A percentile compares a stretch with the other conserved stretches of the same genome.
Evolutionary conservation across 2,329 filamentous ascomycete genomes (phyloP).

Genomic region (Monosporascus cannonballus): DNA sequence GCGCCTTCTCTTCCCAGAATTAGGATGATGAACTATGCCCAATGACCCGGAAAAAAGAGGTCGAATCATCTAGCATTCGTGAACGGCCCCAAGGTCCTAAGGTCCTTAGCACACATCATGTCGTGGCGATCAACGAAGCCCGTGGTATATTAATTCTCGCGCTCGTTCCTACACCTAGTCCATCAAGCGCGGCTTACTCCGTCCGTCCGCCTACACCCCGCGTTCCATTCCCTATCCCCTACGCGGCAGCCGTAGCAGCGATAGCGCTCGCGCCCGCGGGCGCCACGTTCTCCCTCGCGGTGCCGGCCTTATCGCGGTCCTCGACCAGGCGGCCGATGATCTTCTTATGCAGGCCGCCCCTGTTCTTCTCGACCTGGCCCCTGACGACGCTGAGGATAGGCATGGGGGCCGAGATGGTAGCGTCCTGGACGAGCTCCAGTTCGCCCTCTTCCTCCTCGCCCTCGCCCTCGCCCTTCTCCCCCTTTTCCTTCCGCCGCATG

Average conservation of each 20-base stretch:
- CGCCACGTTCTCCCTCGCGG: background rate
- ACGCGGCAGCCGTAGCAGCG: background rate
- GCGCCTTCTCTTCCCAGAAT: no score
- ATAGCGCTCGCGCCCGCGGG: background rate
- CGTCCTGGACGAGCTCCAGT: slow-evolving; percentile 42
- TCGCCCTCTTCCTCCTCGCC: slow-evolving; percentile 15
- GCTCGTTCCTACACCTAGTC: no score
- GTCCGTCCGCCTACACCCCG: no score
- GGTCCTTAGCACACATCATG: no score
- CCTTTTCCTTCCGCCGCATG: slow-evolving; percentile 26
- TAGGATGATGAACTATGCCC: no score
- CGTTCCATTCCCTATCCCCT: no score
- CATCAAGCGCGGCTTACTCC: no score
- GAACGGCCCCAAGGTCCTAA: no score
- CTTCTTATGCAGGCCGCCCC: slow-evolving; percentile 44
- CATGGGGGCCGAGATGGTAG: slow-evolving; percentile 44
- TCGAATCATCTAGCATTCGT: no score
- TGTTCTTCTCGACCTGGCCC: slow-evolving; percentile 44
- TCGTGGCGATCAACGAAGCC: no score
- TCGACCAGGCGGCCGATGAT: slow-evolving; percentile 34
- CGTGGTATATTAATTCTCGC: no score
- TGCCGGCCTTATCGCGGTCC: slow-evolving; percentile 11
- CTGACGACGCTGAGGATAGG: slow-evolving; percentile 44
- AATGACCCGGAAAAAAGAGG: no score
- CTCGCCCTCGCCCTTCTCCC: slow-evolving; percentile 21